phyloP scores from a whole-genome alignment of 192 early-diverging fungal species.

The Entrophospora sp. region DNA sequence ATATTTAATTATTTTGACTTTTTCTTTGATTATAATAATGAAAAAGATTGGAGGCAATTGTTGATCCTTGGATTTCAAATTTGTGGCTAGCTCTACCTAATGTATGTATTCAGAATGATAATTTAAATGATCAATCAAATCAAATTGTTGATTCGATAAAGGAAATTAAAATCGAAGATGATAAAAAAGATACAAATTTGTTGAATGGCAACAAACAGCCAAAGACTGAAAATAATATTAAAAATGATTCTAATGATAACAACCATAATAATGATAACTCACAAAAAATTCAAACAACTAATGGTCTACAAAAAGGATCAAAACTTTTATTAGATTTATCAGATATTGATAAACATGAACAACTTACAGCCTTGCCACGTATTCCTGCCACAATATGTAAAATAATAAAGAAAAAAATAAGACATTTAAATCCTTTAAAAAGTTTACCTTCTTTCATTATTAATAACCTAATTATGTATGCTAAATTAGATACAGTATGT shows the following conservation, averaged over 20 bases:
- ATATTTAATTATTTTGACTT: background rate
- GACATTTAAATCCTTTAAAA: background rate
- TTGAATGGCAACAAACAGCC: background rate
- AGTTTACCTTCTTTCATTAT: conserved; percentile 39
- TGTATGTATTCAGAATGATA: conserved; percentile 21
- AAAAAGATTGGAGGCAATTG: conserved; percentile 65
- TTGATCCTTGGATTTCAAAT: conserved; percentile 87
- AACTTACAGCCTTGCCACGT: conserved; percentile 52
- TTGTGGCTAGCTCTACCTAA: conserved; percentile 66
- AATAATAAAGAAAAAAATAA: conserved; percentile 20
- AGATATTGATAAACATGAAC: conserved; percentile 31
- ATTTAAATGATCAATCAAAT: conserved; percentile 20
- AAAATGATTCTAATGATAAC: background rate
- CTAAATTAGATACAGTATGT: conserved; percentile 42
- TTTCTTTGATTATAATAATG: background rate
- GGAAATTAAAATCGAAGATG: conserved; percentile 24
- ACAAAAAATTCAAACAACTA: background rate
- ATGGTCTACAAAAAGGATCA: background rate
- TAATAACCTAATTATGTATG: conserved; percentile 37
- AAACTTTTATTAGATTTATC: conserved; percentile 38
- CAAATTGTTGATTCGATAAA: too few species aligned
- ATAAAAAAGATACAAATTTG: conserved; percentile 10
- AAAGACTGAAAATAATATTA: too few species aligned
- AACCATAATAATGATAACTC: background rate
- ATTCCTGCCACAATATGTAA: conserved; percentile 40